phyloP scores from a whole-genome alignment of 768 basidiomycete species.

The Trametopsis cervina region DNA sequence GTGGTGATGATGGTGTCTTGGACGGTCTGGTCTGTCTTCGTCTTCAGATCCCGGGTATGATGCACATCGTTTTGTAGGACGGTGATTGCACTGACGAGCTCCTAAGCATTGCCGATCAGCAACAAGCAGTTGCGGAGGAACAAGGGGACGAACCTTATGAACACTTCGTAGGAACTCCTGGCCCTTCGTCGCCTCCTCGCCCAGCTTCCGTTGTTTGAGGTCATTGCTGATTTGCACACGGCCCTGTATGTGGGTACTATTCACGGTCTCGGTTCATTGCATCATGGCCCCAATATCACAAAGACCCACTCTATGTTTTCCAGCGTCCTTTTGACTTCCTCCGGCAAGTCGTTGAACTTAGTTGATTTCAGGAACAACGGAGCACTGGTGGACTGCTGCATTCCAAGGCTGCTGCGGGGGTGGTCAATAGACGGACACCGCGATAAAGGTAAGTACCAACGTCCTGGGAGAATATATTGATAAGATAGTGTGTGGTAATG shows the following conservation, averaged over 20 bases:
- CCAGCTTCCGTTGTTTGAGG: slow-evolving; percentile 67
- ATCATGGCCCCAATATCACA: neutral
- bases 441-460: neutral
- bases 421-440: too few species aligned
- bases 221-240: slow-evolving; percentile 78
- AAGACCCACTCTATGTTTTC: slow-evolving; percentile 63
- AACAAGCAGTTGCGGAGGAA: neutral
- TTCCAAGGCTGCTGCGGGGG: too few species aligned
- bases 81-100: slow-evolving; percentile 53
- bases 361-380: slow-evolving; percentile 48
- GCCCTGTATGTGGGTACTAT: slow-evolving; percentile 65
- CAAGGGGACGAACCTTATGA: slow-evolving; percentile 46
- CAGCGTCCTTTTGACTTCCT: slow-evolving; percentile 53
- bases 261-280: neutral
- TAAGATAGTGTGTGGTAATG: too few species aligned
- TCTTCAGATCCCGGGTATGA: slow-evolving; percentile 62
- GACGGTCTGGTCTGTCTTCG: slow-evolving; percentile 70
- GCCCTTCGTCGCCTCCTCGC: slow-evolving; percentile 66
- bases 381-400: slow-evolving; percentile 21
- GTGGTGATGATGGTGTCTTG: slow-evolving; percentile 76
- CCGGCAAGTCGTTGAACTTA: slow-evolving; percentile 80
- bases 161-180: slow-evolving; percentile 60
- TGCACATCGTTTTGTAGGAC: slow-evolving; percentile 61
- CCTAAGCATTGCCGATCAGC: slow-evolving; percentile 33
- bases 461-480: neutral